Base-by-base conservation (phyloP, 2,329 filamentous ascomycete species). In the Verticillium nubilum region DNA sequence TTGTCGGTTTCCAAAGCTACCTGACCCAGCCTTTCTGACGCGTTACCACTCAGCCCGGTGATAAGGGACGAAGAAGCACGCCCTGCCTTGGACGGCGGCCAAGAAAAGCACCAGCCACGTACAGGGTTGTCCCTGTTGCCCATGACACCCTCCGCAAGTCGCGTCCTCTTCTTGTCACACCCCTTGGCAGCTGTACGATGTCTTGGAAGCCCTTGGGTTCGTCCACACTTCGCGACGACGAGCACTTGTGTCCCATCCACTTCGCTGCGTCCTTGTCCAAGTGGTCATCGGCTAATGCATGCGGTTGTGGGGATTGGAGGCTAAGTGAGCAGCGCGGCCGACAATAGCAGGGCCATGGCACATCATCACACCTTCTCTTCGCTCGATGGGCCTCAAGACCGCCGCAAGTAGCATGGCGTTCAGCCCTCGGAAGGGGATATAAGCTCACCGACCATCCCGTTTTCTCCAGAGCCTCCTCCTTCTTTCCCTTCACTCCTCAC, bases 381-480 rank as follows among this genome's bases (percentile, higher is more conserved):
- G 53, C 17, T n/a, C 17, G 9, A 47, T n/a, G 27, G 35, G 12
- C 5, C 25, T 55, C n/a, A 15, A 58, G 35, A 54, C 42, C 9
- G 42, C 17, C n/a, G 42, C 42, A 23, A 19, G 19, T 9, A 47
- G 42, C 42, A 47, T 47, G 42, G 42, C 42, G 42, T 47, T 25
- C 19, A 47, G 42, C 42, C 42, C 37, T 47, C 37, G 42, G 42
- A 23, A 31, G 42, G 42, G 9, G 19, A 60, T 64, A 64, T 63
- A 63, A 63, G 57, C 58, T 58, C 52, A 62, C 61, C 58, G 56
- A 42, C 58, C 63, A 60, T 60, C 61, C 59, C 26, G 27, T 54
- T 56, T 61, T 56, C 54, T n/a, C n/a, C 42, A 19, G 56, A 52
- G 12, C 1, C n/a, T 3, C 15, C n/a, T 50, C 56, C 59, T 42